Conservation (phyloP, 257 asterid genomes). For the Orobanche coerulescens region DNA sequence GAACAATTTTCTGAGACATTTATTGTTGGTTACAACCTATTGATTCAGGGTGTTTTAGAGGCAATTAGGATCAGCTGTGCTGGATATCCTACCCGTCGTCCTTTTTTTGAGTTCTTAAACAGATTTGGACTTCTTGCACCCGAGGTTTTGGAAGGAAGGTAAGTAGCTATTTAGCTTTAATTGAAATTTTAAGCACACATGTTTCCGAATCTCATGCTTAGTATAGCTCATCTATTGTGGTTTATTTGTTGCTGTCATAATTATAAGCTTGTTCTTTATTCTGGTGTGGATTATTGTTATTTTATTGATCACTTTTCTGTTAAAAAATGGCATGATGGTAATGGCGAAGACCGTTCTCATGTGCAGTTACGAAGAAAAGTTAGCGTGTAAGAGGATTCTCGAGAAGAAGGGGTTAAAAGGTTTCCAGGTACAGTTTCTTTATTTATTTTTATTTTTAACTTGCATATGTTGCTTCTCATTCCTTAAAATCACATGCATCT, state of each 20-base stretch:
- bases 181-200: conserved; percentile 18
- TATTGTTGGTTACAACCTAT: conserved; percentile 16
- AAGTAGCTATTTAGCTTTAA: conserved; percentile 24
- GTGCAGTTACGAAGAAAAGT: conserved; percentile 80
- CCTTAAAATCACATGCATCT: background rate
- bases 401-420: conserved; percentile 86
- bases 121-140: conserved; percentile 97
- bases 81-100: conserved; percentile 97
- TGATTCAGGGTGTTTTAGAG: conserved; percentile 88
- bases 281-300: conserved; percentile 13
- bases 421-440: conserved; percentile 58
- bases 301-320: conserved; percentile 10
- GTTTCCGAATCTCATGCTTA: conserved; percentile 11
- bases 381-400: conserved; percentile 69
- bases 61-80: conserved; percentile 98
- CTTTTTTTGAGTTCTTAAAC: conserved; percentile 82
- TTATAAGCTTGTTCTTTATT: conserved; percentile 7
- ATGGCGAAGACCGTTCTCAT: conserved; percentile 24
- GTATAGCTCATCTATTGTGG: conserved; percentile 12
- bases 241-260: conserved; percentile 6
- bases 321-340: conserved; percentile 20
- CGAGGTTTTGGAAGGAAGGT: conserved; percentile 78
- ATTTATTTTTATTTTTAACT: background rate
- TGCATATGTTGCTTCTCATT: conserved; percentile 7
- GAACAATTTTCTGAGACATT: conserved; percentile 15